Percentiles rank a stretch among this genome's conserved stretches.
Evolutionary conservation across 257 asterid species (phyloP).

Genomic region (Rehmannia glutinosa): DNA sequence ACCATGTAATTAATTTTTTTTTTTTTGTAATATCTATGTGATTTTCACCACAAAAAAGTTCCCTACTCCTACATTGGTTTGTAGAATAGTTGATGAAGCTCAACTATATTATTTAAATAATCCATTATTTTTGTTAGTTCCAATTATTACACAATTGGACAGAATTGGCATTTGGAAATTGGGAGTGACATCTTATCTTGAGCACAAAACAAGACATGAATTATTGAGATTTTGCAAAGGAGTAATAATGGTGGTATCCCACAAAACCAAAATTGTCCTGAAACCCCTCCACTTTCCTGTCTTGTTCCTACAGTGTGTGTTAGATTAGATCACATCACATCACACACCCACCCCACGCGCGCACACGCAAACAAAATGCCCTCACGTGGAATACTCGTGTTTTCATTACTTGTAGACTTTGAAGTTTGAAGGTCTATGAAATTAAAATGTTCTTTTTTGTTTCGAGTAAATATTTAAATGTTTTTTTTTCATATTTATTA

Average conservation of each 20-base stretch:
- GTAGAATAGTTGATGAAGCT: not conserved
- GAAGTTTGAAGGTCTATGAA: too few species aligned
- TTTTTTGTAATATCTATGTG: too few species aligned
- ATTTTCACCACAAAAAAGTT: too few species aligned
- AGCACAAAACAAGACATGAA: constrained; percentile 18
- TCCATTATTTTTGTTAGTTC: not conserved
- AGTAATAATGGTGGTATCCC: constrained; percentile 18
- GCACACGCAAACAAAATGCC: not conserved
- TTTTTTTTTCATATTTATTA: too few species aligned
- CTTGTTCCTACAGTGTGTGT: not conserved
- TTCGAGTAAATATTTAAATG: too few species aligned
- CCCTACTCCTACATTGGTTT: too few species aligned
- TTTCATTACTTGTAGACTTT: too few species aligned
- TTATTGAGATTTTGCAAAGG: constrained; percentile 13
- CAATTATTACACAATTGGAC: constrained; percentile 11
- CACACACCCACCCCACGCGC: not conserved
- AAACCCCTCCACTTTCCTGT: too few species aligned
- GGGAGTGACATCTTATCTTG: constrained; percentile 26
- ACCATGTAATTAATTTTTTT: too few species aligned
- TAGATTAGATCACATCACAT: not conserved
- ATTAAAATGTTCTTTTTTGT: too few species aligned
- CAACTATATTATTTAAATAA: not conserved
- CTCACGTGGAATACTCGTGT: constrained; percentile 6
- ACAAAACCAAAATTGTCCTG: too few species aligned
- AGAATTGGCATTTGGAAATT: not conserved